Conservation (phyloP, 495 filamentous ascomycete species). For the Lophiotrema nucula region DNA sequence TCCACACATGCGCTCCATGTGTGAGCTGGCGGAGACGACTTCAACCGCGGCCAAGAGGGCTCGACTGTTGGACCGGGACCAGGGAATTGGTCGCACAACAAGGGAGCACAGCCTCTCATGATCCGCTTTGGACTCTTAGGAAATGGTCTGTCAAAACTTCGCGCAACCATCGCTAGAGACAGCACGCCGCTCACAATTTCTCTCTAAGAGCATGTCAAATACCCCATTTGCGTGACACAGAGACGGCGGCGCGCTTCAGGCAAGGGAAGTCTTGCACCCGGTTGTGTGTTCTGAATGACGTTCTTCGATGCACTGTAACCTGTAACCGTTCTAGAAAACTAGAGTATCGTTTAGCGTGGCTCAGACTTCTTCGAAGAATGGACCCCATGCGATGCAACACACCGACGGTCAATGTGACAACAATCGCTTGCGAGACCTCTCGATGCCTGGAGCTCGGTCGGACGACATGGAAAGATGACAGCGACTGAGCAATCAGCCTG, state of each 20-base stretch:
- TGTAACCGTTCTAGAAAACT: constrained; percentile 35
- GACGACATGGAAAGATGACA: constrained; percentile 16
- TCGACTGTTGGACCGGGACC: constrained; percentile 10
- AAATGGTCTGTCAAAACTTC: constrained; percentile 10
- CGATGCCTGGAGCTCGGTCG: background rate
- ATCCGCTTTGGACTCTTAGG: constrained; percentile 6
- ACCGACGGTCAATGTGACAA: constrained; percentile 21
- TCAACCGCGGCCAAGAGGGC: constrained; percentile 6
- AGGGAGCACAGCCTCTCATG: constrained; percentile 31
- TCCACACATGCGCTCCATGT: background rate
- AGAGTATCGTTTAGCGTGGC: constrained; percentile 9
- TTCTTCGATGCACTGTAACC: constrained; percentile 33
- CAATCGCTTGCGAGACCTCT: background rate
- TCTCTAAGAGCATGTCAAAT: too few species aligned
- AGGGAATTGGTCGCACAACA: constrained; percentile 26
- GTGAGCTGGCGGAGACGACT: constrained; percentile 3
- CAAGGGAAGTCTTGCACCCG: background rate
- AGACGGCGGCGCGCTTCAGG: background rate
- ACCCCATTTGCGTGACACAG: constrained; percentile 1
- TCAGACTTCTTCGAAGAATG: constrained; percentile 16
- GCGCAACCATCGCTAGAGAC: constrained; percentile 12
- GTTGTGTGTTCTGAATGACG: background rate
- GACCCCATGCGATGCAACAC: constrained; percentile 36
- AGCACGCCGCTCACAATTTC: too few species aligned
- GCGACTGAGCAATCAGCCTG: constrained; percentile 15